A percentile compares a stretch with the other conserved stretches of the same genome.
Evolutionary conservation across 306 rosid genomes (phyloP).

Genomic region (Castanopsis chinensis): DNA sequence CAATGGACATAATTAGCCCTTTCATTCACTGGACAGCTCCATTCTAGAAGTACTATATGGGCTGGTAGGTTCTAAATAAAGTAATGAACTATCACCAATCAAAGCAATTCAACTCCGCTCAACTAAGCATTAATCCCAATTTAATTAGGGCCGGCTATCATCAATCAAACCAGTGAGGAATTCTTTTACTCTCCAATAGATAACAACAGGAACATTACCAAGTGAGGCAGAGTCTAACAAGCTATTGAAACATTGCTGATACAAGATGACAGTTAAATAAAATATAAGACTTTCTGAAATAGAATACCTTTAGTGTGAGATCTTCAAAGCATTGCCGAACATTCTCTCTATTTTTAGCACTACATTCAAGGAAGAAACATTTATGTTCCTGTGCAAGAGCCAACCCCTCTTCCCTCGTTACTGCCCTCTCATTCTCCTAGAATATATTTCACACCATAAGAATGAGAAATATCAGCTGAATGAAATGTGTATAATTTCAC

Average conservation of each 20-base stretch:
- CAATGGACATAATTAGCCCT: not conserved
- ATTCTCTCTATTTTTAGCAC: constrained; percentile 81
- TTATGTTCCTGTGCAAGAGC: constrained; percentile 74
- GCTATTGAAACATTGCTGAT: not conserved
- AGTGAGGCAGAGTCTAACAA: not conserved
- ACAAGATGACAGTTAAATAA: not conserved
- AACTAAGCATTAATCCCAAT: not conserved
- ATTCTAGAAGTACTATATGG: not conserved
- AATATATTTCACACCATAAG: not conserved
- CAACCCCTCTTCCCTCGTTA: constrained; percentile 76
- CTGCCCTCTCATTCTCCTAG: constrained; percentile 75
- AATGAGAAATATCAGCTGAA: not conserved
- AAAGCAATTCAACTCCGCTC: not conserved
- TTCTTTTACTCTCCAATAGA: not conserved
- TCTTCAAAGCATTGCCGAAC: constrained; percentile 76
- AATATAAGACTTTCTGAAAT: not conserved
- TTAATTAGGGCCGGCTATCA: not conserved
- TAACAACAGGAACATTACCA: not conserved
- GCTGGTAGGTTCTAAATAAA: not conserved
- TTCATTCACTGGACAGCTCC: not conserved
- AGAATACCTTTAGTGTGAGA: constrained; percentile 61
- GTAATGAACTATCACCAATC: not conserved
- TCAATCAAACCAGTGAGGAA: not conserved
- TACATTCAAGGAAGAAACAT: constrained; percentile 74
- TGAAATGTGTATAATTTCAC: not conserved